phyloP scores from a whole-genome alignment of 106 monocot genomes.

The Dendrobium nobile region DNA sequence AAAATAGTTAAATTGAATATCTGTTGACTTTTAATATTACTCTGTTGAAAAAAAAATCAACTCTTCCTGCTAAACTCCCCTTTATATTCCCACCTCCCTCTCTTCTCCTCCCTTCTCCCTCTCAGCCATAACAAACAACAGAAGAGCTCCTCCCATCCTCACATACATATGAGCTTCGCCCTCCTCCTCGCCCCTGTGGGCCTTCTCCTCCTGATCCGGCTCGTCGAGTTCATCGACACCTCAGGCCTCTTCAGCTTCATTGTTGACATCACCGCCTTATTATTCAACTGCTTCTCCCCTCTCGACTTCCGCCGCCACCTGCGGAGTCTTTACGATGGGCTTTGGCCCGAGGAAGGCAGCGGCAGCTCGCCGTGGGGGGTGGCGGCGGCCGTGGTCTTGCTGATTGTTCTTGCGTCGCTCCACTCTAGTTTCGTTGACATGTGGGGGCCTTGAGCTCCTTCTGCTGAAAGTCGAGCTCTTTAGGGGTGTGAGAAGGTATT shows the following conservation, averaged over 20 bases:
- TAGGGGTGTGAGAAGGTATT: no score
- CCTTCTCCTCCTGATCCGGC: constrained; percentile 41
- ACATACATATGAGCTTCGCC: constrained; percentile 47
- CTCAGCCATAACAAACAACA: background rate
- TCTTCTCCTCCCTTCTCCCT: constrained; percentile 50
- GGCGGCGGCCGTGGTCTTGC: constrained; percentile 42
- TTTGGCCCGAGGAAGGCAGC: background rate
- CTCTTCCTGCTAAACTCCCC: constrained; percentile 17
- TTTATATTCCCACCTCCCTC: constrained; percentile 44
- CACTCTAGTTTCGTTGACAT: constrained; percentile 55
- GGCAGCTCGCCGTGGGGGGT: constrained; percentile 74
- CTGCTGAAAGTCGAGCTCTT: background rate
- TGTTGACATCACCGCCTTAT: constrained; percentile 7
- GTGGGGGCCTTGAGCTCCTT: constrained; percentile 38
- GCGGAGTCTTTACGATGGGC: background rate
- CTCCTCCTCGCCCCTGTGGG: constrained; percentile 38
- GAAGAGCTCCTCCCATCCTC: background rate
- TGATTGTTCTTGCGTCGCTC: constrained; percentile 52
- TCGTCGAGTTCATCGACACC: constrained; percentile 38
- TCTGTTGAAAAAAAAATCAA: no score
- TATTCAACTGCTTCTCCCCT: background rate
- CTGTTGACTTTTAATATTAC: no score
- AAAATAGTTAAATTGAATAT: no score
- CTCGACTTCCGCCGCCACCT: constrained; percentile 8
- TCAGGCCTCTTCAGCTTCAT: background rate